phyloP scores from a whole-genome alignment of 768 basidiomycete genomes.

The Tylopilus sp. region DNA sequence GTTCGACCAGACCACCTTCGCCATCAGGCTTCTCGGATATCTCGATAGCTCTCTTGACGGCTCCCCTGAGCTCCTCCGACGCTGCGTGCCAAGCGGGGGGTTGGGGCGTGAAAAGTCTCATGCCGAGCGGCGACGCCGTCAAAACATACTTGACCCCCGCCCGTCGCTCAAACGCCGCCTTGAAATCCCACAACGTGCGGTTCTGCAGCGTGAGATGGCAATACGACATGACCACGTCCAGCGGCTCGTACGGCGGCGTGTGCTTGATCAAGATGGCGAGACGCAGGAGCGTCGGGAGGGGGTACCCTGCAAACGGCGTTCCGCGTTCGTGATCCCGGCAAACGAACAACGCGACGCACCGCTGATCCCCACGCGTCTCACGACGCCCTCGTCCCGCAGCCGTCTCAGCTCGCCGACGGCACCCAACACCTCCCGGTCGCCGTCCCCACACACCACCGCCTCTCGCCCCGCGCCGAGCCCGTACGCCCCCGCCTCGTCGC shows the following conservation, averaged over 20 bases:
- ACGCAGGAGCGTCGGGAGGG: conserved; percentile 81
- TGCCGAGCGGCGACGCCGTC: conserved; percentile 79
- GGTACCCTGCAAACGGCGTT: conserved; percentile 62
- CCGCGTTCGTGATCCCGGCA: background rate
- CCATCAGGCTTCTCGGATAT: conserved; percentile 36
- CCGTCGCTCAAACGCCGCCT: conserved; percentile 52
- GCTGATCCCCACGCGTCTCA: conserved; percentile 75
- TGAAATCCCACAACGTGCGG: conserved; percentile 53
- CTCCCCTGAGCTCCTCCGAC: conserved; percentile 44
- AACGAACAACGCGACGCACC: conserved; percentile 44
- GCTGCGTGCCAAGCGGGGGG: conserved; percentile 80
- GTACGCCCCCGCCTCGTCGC: conserved; percentile 52
- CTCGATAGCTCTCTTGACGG: conserved; percentile 37
- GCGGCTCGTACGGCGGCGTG: conserved; percentile 60
- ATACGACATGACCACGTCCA: conserved; percentile 80
- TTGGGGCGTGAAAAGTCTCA: conserved; percentile 66
- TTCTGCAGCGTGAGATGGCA: conserved; percentile 80
- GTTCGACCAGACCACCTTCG: conserved; percentile 45
- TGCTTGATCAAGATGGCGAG: conserved; percentile 70
- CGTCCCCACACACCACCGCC: conserved; percentile 55
- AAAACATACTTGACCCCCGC: conserved; percentile 68
- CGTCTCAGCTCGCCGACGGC: conserved; percentile 64
- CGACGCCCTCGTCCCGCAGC: conserved; percentile 68
- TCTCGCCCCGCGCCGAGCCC: conserved; percentile 62
- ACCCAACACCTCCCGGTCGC: conserved; percentile 68